phyloP scores from a whole-genome alignment of 805 yeast genomes.

The Ogataea polymorpha region DNA sequence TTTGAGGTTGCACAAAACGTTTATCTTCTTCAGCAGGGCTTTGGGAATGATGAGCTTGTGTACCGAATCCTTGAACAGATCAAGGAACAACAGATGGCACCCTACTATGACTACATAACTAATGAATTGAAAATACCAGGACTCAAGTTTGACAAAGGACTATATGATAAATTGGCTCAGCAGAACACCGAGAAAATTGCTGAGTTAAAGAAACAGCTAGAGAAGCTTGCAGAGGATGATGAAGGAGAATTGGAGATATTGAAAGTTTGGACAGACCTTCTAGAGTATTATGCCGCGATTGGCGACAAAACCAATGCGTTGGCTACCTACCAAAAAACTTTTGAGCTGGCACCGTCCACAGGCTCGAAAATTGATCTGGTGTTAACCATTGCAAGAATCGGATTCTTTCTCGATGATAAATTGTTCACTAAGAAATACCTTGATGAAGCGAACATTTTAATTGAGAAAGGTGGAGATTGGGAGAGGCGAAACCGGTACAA shows the following conservation, averaged over 20 bases:
- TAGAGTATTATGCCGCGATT: conserved; percentile 82
- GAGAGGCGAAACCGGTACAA: conserved; percentile 94
- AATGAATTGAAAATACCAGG: conserved; percentile 39
- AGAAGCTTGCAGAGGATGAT: conserved; percentile 57
- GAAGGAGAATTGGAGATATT: conserved; percentile 87
- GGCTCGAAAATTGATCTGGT: conserved; percentile 88
- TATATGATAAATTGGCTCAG: conserved; percentile 48
- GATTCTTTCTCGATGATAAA: conserved; percentile 85
- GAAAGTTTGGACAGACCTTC: conserved; percentile 72
- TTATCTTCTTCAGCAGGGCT: conserved; percentile 50
- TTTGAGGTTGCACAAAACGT: conserved; percentile 78
- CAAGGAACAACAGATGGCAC: conserved; percentile 65
- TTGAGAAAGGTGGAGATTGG: conserved; percentile 99
- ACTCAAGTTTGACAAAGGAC: conserved; percentile 56
- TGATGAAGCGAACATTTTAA: conserved; percentile 66
- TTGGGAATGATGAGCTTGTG: conserved; percentile 31
- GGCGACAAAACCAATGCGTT: conserved; percentile 77
- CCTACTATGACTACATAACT: conserved; percentile 72
- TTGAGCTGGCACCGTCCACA: conserved; percentile 76
- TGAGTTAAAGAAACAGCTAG: conserved; percentile 52
- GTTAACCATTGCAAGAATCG: conserved; percentile 79
- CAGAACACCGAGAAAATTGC: conserved; percentile 55
- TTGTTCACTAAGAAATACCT: conserved; percentile 65
- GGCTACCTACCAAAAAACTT: conserved; percentile 64
- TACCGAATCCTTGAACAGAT: conserved; percentile 53